Conservation (phyloP, 352 stramenopile species). For the Phytophthora niederhauseri region DNA sequence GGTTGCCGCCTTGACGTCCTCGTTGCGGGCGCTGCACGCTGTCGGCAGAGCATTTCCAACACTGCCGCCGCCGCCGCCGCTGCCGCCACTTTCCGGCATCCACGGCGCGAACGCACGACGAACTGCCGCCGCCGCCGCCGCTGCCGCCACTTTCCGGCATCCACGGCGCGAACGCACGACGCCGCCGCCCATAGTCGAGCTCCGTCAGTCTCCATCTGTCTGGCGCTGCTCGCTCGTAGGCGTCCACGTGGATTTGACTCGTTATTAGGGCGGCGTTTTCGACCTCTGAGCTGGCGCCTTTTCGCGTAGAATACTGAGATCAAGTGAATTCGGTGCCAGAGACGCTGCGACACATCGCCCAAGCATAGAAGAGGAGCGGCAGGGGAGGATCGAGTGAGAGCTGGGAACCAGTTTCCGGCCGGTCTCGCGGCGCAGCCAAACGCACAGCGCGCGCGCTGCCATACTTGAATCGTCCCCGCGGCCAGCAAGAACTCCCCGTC, state of each 20-base stretch:
- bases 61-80: too few species aligned
- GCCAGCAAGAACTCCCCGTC: conserved; percentile 9
- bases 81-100: background rate
- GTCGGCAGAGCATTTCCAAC: background rate
- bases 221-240: conserved; percentile 22
- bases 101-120: conserved; percentile 2
- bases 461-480: conserved; percentile 44
- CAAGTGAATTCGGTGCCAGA: conserved; percentile 26
- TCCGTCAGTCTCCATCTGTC: conserved; percentile 30
- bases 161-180: conserved; percentile 4
- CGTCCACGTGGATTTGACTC: conserved; percentile 40
- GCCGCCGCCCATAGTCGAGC: background rate
- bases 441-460: conserved; percentile 3
- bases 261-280: background rate
- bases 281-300: conserved; percentile 32
- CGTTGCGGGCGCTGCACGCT: background rate
- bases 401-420: conserved; percentile 34
- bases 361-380: conserved; percentile 36
- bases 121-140: background rate
- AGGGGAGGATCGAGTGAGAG: conserved; percentile 31
- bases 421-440: conserved; percentile 15
- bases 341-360: conserved; percentile 38
- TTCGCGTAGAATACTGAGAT: conserved; percentile 24
- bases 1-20: background rate
- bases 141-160: background rate